Base-by-base conservation (phyloP, 768 basidiomycete genomes). In the Lentinus tigrinus region DNA sequence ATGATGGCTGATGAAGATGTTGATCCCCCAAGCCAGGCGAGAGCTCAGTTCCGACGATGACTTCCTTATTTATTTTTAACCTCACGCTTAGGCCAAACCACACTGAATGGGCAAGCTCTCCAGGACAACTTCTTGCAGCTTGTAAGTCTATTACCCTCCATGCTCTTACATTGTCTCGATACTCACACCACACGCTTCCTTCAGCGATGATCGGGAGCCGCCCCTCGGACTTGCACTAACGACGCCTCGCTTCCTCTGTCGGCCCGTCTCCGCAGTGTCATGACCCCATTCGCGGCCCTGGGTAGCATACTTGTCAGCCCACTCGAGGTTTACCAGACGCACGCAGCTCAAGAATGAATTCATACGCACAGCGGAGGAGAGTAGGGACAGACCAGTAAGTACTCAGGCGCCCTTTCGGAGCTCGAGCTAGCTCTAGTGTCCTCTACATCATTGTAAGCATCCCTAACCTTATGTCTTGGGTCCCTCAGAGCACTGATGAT, bases 231-330 rank as follows among this genome's bases (percentile, higher is more conserved):
- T 95, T 49, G 75, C 87, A 17, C 74, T 90, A 78, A 84, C 27
- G 74, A 81, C 17, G 77, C 74, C 16, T 68, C 74, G 4, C 80
- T 94, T 2, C 82, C 92, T 0, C 62, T 76, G 1, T 69, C 87
- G 7, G 86, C 81, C 3, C 76, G 74, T 48, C 71, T 77, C 46
- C 94, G 94, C 13, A 94, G 95, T 1, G 73, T 95, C 2, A 75
- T 97, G 48, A 98, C 95, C 1, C 88, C 95, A 0, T 83, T 88
- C 72, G 85, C 83, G 4, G 95, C 91, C 1, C 80, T 96, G 54
- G 95, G 94, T 16, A 84, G 90, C 58, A 81, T 84, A 6, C 71
- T 95, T 37, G 74, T 94, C 36, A 79, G 82, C 62, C 78, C 94
- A 19, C 69, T 97, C 61, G 78, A 81, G 58, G 75, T 73, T n/a